These are phyloP conservation scores for Beta lomatogona DNA, from an alignment of 179 eudicot species.

Conservation along the genomic window DNA sequence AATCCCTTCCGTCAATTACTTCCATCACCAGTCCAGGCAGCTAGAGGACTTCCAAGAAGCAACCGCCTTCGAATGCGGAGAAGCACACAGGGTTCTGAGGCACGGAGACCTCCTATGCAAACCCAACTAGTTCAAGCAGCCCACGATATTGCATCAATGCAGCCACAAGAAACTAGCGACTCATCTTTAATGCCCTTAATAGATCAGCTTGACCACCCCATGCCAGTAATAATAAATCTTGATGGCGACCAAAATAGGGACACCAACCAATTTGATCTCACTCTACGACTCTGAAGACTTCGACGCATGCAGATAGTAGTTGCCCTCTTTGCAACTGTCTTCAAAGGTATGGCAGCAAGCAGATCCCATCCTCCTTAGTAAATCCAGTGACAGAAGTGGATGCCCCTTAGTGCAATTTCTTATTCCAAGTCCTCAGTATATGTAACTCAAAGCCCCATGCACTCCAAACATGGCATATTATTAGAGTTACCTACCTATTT, in stretches of 20 bases:
- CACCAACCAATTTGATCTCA: conserved; percentile 28
- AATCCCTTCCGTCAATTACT: conserved; percentile 34
- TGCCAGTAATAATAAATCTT: conserved; percentile 31
- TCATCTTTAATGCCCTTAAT: conserved; percentile 28
- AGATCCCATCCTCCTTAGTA: conserved; percentile 1
- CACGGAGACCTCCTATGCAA: conserved; percentile 24
- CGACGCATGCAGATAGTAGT: neutral
- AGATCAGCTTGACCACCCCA: conserved; percentile 34
- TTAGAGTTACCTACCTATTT: neutral
- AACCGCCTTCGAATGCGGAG: conserved; percentile 22
- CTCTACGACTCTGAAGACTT: conserved; percentile 29
- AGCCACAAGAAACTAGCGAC: conserved; percentile 9
- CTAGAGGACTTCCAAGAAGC: conserved; percentile 12
- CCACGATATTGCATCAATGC: conserved; percentile 12
- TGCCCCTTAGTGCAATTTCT: neutral
- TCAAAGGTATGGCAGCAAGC: conserved; percentile 17
- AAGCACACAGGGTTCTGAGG: conserved; percentile 19
- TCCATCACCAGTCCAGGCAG: conserved; percentile 22
- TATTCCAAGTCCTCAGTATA: conserved; percentile 1
- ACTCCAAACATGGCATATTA: neutral
- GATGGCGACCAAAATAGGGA: conserved; percentile 30
- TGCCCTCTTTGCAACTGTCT: conserved; percentile 3
- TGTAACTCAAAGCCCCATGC: conserved; percentile 6
- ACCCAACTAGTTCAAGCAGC: conserved; percentile 21
- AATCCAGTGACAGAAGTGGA: conserved; percentile 4